These are phyloP conservation scores for Cutaneotrichosporon daszewskae DNA, from an alignment of 1,284 basidiomycete species.

Conservation along the genomic window DNA sequence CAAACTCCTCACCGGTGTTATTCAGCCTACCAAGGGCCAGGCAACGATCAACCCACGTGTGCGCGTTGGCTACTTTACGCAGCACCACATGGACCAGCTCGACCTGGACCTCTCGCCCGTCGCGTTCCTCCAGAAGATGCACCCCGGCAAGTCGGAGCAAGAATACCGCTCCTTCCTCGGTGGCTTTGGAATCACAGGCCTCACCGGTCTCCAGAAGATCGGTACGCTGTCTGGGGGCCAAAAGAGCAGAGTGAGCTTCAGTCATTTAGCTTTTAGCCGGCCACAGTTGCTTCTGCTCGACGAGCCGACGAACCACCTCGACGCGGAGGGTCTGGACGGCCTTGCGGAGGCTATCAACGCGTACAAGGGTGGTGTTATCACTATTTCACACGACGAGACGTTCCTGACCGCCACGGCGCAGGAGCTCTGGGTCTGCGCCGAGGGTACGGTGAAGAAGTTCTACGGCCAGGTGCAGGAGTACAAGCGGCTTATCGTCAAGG, in stretches of 20 bases:
- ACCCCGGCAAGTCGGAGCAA: conserved; percentile 92
- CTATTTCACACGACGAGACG: conserved; percentile 89
- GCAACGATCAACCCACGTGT: conserved; percentile 86
- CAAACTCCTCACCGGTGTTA: conserved; percentile 88
- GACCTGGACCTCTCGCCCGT: conserved; percentile 80
- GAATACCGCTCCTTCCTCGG: conserved; percentile 93
- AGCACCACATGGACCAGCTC: conserved; percentile 95
- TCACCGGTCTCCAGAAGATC: conserved; percentile 66
- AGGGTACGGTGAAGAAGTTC: conserved; percentile 77
- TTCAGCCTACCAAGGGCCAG: conserved; percentile 72
- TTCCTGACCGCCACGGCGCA: conserved; percentile 69
- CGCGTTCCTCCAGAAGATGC: conserved; percentile 82
- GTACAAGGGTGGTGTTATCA: conserved; percentile 85
- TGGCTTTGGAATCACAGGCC: conserved; percentile 97
- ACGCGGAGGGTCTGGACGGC: conserved; percentile 91
- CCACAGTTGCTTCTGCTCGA: conserved; percentile 86
- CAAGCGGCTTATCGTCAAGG: conserved; percentile 58
- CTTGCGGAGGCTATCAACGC: conserved; percentile 77
- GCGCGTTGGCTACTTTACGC: conserved; percentile 89
- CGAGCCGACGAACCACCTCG: conserved; percentile 96
- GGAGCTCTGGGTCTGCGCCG: conserved; percentile 65
- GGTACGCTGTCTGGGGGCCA: conserved; percentile 72
- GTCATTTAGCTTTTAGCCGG: conserved; percentile 77
- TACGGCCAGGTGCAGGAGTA: conserved; percentile 84
- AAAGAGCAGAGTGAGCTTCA: conserved; percentile 93